These are phyloP conservation scores for Botrytis paeoniae DNA, from an alignment of 2,329 filamentous ascomycete species.

Conservation along the genomic window DNA sequence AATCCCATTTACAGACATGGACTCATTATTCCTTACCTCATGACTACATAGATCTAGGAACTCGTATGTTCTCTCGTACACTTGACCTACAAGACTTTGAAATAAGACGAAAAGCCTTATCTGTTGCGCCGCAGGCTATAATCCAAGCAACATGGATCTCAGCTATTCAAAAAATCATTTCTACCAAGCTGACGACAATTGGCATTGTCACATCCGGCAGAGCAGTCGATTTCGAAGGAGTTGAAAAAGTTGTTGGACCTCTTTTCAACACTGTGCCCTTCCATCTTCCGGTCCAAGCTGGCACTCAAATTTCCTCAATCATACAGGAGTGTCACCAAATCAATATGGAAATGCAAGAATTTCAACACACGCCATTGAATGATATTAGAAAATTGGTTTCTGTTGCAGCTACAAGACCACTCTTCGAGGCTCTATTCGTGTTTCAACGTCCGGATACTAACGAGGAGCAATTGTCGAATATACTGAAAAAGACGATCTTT, in stretches of 20 bases:
- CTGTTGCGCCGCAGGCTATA: constrained; percentile 75
- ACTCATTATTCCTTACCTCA: constrained; percentile 21
- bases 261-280: constrained; percentile 89
- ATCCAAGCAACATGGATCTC: constrained; percentile 72
- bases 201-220: constrained; percentile 80
- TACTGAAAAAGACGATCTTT: constrained; percentile 55
- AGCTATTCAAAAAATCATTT: constrained; percentile 54
- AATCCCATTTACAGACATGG: constrained; percentile 32
- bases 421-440: constrained; percentile 81
- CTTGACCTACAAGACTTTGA: constrained; percentile 49
- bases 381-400: constrained; percentile 78
- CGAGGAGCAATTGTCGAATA: constrained; percentile 31
- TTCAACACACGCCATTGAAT: constrained; percentile 75
- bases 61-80: constrained; percentile 32
- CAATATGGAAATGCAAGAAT: constrained; percentile 64
- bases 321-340: constrained; percentile 66
- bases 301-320: constrained; percentile 57
- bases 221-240: constrained; percentile 62
- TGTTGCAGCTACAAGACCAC: constrained; percentile 45
- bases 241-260: constrained; percentile 71
- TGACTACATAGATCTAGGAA: neutral
- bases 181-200: constrained; percentile 46
- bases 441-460: constrained; percentile 59
- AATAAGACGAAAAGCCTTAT: constrained; percentile 53
- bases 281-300: constrained; percentile 45